Base-by-base conservation (phyloP, 768 basidiomycete genomes). In the Kwoniella europaea region DNA sequence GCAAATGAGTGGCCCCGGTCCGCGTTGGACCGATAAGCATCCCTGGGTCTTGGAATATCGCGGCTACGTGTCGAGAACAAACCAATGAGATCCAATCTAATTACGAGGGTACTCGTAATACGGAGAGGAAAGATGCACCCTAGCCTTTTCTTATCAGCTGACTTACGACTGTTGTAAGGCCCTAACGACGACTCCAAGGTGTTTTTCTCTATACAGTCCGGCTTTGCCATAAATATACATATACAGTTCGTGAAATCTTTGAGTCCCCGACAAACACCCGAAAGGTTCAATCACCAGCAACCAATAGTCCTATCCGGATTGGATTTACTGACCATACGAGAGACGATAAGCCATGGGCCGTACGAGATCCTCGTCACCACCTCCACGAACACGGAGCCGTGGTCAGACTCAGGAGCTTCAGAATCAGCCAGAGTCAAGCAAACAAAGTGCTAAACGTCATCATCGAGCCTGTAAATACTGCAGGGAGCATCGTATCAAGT, bases 401-500 rank as follows among this genome's bases (percentile, higher is more conserved):
- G 59, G 13, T 43, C 59, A 60, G 35, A 60, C 59, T 15, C 35
- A 18, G 18, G 59, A 60, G 15, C 2, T 60, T 12, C 59, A 41
- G n/a, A n/a, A 13, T 6, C 59, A 60, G 15, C 35, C 35, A 29
- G 22, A 60, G 2, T 18, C 59, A 16, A 13, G 53, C 10, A 22
- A 57, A 20, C 44, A 22, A 29, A 42, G 43, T 43, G 24, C 18
- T 10, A 46, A 44, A 27, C 60, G 60, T 24, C 68, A 55, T n/a
- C 68, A 69, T 58, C 60, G 61, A 56, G 68, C 68, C 7, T 69
- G 68, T 35, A 50, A 69, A 13, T 62, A 56, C 22, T 69, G 68
- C 42, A n/a, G 68, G 29, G 62, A 61, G 29, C 68, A 69, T 56
- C 52, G 68, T 13, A 63, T 69, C 52, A 69, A 63, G 68, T 69